Conservation (phyloP, 1,284 basidiomycete species). For the Melanopsichium pennsylvanicum region DNA sequence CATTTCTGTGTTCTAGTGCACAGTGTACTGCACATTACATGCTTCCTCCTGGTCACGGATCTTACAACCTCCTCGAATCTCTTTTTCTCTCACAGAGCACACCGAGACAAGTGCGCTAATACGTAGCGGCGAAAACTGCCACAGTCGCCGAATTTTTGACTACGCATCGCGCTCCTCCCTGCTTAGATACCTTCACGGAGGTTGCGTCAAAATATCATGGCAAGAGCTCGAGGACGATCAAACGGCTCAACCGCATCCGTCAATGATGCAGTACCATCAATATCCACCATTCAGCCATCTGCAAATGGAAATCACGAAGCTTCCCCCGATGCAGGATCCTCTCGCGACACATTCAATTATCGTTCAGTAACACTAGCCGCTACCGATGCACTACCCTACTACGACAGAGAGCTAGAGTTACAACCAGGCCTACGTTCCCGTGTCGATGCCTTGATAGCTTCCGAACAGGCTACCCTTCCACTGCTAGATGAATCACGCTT, state of each 20-base stretch:
- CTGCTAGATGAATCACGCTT: constrained; percentile 68
- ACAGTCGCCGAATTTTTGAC: no score
- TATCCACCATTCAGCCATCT: background rate
- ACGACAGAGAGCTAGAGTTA: constrained; percentile 87
- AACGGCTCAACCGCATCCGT: constrained; percentile 22
- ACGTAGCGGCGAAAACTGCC: no score
- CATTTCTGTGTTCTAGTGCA: no score
- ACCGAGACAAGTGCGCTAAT: no score
- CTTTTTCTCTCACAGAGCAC: no score
- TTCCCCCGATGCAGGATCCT: background rate
- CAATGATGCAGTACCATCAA: constrained; percentile 5
- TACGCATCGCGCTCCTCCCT: no score
- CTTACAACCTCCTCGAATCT: no score
- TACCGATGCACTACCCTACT: constrained; percentile 86
- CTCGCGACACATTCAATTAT: constrained; percentile 16
- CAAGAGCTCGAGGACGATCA: constrained; percentile 15
- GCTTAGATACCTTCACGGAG: no score
- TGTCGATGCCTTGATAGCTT: constrained; percentile 77
- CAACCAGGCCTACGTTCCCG: constrained; percentile 76
- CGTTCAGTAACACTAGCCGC: constrained; percentile 26
- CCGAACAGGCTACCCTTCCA: constrained; percentile 71
- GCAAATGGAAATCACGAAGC: background rate
- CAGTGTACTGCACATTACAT: no score
- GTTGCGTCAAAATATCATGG: no score
- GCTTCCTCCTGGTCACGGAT: no score